These are phyloP conservation scores for Didymella exigua DNA, from an alignment of 2,329 filamentous ascomycete species.

Conservation along the genomic window DNA sequence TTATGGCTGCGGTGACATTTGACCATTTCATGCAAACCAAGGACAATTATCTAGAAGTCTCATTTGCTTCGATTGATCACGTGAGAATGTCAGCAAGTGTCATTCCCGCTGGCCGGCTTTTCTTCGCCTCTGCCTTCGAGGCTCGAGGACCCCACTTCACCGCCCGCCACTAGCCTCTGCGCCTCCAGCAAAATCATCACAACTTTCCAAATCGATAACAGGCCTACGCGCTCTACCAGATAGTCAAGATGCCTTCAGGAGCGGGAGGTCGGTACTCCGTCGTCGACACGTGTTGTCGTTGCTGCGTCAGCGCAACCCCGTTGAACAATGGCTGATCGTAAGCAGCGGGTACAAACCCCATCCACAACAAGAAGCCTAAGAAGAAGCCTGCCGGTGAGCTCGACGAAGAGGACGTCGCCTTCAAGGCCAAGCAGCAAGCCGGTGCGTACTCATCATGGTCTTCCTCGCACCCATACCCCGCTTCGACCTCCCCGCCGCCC, in stretches of 20 bases:
- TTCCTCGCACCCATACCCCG: background rate
- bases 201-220: constrained; percentile 8
- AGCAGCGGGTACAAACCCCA: constrained; percentile 59
- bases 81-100: background rate
- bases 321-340: constrained; percentile 27
- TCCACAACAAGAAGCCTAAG: constrained; percentile 80
- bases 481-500: background rate
- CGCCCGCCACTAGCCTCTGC: constrained; percentile 27
- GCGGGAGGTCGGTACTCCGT: constrained; percentile 51
- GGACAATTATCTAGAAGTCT: background rate
- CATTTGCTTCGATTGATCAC: background rate
- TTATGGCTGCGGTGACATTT: background rate
- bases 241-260: constrained; percentile 56
- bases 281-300: background rate
- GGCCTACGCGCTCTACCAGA: constrained; percentile 5
- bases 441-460: constrained; percentile 62
- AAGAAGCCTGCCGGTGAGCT: constrained; percentile 70
- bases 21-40: background rate
- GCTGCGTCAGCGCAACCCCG: background rate
- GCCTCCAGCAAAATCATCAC: constrained; percentile 21
- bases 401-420: constrained; percentile 86
- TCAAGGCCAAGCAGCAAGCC: constrained; percentile 80
- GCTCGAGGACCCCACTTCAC: constrained; percentile 21
- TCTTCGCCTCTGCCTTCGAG: constrained; percentile 1
- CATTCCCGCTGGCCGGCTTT: constrained; percentile 6